A percentile compares a stretch with the other conserved stretches of the same genome.
These are phyloP conservation scores for Fusarium sp. DNA, from an alignment of 2,329 filamentous ascomycete species.

Conservation along the genomic window DNA sequence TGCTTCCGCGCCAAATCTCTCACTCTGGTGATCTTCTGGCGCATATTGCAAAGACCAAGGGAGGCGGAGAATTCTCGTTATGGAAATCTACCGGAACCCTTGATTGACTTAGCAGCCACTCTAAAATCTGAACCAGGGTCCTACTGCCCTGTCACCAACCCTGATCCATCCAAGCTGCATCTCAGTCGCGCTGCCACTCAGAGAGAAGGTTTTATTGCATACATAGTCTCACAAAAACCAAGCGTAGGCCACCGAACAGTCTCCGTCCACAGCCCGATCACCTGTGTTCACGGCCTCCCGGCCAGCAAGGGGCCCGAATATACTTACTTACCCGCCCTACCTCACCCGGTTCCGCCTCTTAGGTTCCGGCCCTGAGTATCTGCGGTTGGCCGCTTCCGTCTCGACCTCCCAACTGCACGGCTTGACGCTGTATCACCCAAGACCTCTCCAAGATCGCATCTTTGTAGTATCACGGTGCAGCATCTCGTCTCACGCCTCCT, in stretches of 20 bases:
- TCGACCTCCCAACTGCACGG: slow-evolving; percentile 56
- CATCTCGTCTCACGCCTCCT: slow-evolving; percentile 58
- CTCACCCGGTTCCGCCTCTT: slow-evolving; percentile 43
- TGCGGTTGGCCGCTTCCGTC: slow-evolving; percentile 59
- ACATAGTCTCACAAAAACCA: slow-evolving; percentile 62
- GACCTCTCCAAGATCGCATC: slow-evolving; percentile 54
- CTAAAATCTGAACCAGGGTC: slow-evolving; percentile 49
- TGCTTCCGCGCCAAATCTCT: slow-evolving; percentile 35
- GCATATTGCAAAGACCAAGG: slow-evolving; percentile 35
- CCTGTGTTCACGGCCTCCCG: slow-evolving; percentile 43
- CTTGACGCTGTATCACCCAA: slow-evolving; percentile 61
- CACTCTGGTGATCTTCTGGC: slow-evolving; percentile 36
- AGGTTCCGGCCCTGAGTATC: slow-evolving; percentile 47
- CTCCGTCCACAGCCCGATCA: slow-evolving; percentile 44
- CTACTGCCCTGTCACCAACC: slow-evolving; percentile 50
- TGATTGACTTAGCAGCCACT: slow-evolving; percentile 50
- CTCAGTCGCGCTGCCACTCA: slow-evolving; percentile 52
- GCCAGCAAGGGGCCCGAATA: slow-evolving; percentile 41
- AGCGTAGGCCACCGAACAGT: slow-evolving; percentile 53
- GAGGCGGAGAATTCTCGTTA: slow-evolving; percentile 51
- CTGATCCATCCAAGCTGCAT: slow-evolving; percentile 55
- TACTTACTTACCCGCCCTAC: slow-evolving; percentile 32
- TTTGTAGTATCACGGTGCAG: slow-evolving; percentile 61
- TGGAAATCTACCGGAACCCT: slow-evolving; percentile 46
- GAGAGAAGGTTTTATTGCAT: slow-evolving; percentile 39